Percentiles rank a stretch among this genome's conserved stretches.
These are phyloP conservation scores for Gossypium schwendimanii DNA, from an alignment of 441 rosid genomes.

Conservation along the genomic window DNA sequence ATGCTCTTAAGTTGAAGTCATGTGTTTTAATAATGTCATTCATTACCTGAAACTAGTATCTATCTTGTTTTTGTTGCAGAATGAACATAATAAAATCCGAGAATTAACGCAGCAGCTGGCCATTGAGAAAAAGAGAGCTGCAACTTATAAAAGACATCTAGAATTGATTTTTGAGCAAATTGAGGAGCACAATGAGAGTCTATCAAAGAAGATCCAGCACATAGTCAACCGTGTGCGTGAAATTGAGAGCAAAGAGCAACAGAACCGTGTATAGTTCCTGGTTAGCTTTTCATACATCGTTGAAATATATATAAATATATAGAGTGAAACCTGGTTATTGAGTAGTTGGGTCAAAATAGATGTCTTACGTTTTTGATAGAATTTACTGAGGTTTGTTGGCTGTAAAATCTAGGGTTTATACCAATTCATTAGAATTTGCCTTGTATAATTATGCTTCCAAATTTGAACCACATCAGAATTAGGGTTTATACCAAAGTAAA, in stretches of 20 bases:
- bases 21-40: background rate
- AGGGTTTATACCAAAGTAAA: background rate
- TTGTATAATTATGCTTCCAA: slow-evolving; percentile 9
- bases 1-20: background rate
- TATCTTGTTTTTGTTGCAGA: slow-evolving; percentile 36
- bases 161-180: slow-evolving; percentile 85
- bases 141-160: slow-evolving; percentile 80
- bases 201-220: slow-evolving; percentile 76
- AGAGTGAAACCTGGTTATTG: slow-evolving; percentile 16
- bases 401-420: slow-evolving; percentile 19
- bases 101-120: slow-evolving; percentile 89
- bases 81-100: slow-evolving; percentile 78
- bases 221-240: slow-evolving; percentile 68
- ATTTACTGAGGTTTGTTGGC: background rate
- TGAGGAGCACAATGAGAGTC: slow-evolving; percentile 71
- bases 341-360: slow-evolving; percentile 13
- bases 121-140: slow-evolving; percentile 77
- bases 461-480: slow-evolving; percentile 14
- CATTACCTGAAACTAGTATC: slow-evolving; percentile 19
- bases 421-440: slow-evolving; percentile 15
- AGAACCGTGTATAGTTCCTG: slow-evolving; percentile 39
- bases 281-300: background rate
- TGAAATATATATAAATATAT: slow-evolving; percentile 7
- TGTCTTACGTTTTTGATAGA: slow-evolving; percentile 8
- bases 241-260: slow-evolving; percentile 55